Base-by-base conservation (phyloP, 495 filamentous ascomycete species). In the Penicillium canariense region DNA sequence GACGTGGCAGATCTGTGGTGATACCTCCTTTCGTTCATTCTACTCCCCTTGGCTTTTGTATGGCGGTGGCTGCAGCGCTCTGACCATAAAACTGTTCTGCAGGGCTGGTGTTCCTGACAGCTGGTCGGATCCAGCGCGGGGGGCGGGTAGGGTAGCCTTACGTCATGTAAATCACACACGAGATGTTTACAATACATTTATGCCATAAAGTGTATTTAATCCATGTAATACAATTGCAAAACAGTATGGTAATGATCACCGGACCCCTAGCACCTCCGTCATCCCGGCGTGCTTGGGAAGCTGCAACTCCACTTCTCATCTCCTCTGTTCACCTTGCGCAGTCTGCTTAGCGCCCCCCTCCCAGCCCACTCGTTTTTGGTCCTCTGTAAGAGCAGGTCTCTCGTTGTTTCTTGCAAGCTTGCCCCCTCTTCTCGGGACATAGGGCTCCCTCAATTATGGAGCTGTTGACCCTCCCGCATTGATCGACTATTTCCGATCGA, bases 401-500 rank as follows among this genome's bases (percentile, higher is more conserved):
- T 62, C 61, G 43, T 44, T 53, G 14, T 55, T 39, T 48, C 42
- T 58, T 32, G 23, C 40, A 34, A 59, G 17, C 50, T 57, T 46
- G 50, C 56, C 48, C 25, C 23, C 28, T 28, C 39, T 17, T 39
- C 42, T 40, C 50, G 48, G 34, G 35, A 42, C 30, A 31, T 45
- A 30, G n/a, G 26, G 10, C 9, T 44, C 42, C 58, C 52, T 54
- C 58, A 66, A 73, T 69, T 65, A 68, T 65, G 70, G 68, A 72
- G 68, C 60, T 67, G 55, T 66, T 58, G 54, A 57, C 57, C 55
- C 60, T 62, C 60, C 54, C 56, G 42, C 55, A 63, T 55, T 76
- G 65, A 74, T 71, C 64, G 54, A 62, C 62, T 51, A 58, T 56
- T 68, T 68, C 66, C 60, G 67, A 90, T 87, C 31, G 52, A 63